These are phyloP conservation scores for Termitomyces sp. DNA, from an alignment of 768 basidiomycete species.

Conservation along the genomic window DNA sequence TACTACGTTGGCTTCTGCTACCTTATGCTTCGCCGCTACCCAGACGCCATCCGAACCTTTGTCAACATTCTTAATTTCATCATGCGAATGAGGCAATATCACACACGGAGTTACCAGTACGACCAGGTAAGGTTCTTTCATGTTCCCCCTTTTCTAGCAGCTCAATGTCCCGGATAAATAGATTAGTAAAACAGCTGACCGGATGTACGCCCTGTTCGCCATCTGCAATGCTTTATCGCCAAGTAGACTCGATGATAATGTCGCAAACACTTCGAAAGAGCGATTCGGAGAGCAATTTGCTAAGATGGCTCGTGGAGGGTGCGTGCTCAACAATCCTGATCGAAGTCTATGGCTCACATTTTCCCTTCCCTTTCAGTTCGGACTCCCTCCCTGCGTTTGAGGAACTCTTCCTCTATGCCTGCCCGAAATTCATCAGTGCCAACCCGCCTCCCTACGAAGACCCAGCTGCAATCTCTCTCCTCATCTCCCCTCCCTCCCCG, in stretches of 20 bases:
- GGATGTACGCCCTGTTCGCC: conserved; percentile 96
- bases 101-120: conserved; percentile 95
- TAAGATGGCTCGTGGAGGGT: conserved; percentile 82
- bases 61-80: conserved; percentile 94
- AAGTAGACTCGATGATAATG: conserved; percentile 90
- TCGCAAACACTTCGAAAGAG: conserved; percentile 90
- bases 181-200: conserved; percentile 97
- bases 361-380: conserved; percentile 37
- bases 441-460: conserved; percentile 95
- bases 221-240: conserved; percentile 93
- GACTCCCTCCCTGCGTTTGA: conserved; percentile 81
- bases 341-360: neutral
- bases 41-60: conserved; percentile 93
- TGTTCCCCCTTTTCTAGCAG: neutral
- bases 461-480: conserved; percentile 51
- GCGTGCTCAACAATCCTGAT: conserved; percentile 8
- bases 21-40: conserved; percentile 90
- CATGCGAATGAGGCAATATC: conserved; percentile 93
- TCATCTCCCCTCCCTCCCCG: conserved; percentile 40
- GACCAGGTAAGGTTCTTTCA: conserved; percentile 61
- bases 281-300: conserved; percentile 88
- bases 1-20: conserved; percentile 98
- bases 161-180: conserved; percentile 26
- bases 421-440: conserved; percentile 95
- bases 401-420: conserved; percentile 92